Base-by-base conservation (phyloP, 2,329 filamentous ascomycete species). In the Herpotrichia juniperi region DNA sequence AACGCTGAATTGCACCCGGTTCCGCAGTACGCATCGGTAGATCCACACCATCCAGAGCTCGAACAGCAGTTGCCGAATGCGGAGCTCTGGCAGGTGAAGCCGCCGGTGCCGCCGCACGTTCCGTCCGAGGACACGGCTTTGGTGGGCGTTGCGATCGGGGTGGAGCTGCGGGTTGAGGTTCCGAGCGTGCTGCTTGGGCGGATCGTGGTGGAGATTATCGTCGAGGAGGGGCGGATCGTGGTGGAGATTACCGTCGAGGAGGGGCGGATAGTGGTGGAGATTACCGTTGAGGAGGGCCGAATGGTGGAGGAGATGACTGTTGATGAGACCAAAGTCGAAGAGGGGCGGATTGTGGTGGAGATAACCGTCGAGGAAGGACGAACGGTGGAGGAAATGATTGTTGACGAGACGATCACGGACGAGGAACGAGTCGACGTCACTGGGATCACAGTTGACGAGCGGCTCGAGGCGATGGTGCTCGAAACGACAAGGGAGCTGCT, bases 101-200 rank as follows among this genome's bases (percentile, higher is more conserved):
- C 53, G 16, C 35, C 45, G 22, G 59, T 66, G 12, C 63, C 64
- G 12, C 51, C 59, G 50, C 66, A 70, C 4, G 58, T 57, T 12
- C 59, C 67, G 40, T 70, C 51, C 14, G 60, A 63, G 30, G 61
- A 65, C 4, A 61, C 45, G 12, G 62, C 61, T 26, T 53, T 58
- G 31, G 54, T 56, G 10, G 47, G 56, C 28, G 58, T 51, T 21
- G 53, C 48, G 31, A 59, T 51, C 37, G 66, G n/a, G 44, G 56
- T 48, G 53, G 59, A 16, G n/a, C n/a, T n/a, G n/a, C n/a, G n/a
- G n/a, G n/a, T n/a, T n/a, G n/a, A n/a, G n/a, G n/a, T n/a, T n/a
- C n/a, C n/a, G n/a, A n/a, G n/a, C n/a, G n/a, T n/a, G n/a, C n/a
- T n/a, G n/a, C n/a, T n/a, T n/a, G n/a, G n/a, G n/a, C n/a, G n/a